Base-by-base conservation (phyloP, 331 rosid species). In the Cydonia oblonga region DNA sequence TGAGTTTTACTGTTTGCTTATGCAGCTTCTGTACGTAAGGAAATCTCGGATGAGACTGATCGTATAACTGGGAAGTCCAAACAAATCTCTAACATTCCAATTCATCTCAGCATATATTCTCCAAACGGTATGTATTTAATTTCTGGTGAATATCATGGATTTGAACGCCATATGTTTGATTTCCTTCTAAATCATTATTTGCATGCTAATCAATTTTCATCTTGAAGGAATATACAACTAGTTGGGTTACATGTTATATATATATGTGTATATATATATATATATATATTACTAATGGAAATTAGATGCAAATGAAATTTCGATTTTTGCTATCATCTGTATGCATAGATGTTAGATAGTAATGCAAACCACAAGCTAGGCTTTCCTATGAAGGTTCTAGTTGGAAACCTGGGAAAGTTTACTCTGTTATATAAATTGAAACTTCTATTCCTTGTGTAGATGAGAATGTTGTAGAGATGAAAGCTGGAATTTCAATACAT, bases 41-140 rank as follows among this genome's bases (percentile, higher is more conserved):
- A 95, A 83, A 95, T 95, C 64, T 69, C 84, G 19, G 99, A 95
- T 71, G 99, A 95, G 84, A 95, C 97, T 35, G 99, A 95, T 82
- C 96, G 97, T 57, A 88, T 95, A 67, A 95, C 99, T 71, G 99
- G 99, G 83, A 87, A 84, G 89, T 13, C 93, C 68, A 95, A 95
- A 78, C 96, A 88, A 65, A 95, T 95, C 75, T 95, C 99, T n/a
- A 89, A 95, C 42, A 22, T 88, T 80, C 99, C 99, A 64, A 95
- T 95, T 84, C 99, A 95, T 6, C 93, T 95, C 76, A 95, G 99
- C 90, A 95, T 95, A 71, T 91, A 91, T 84, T 95, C 99, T 78
- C 97, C 99, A 72, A 80, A 89, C 82, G 99, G 99, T 95, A 74
- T 79, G 89, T 84, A 73, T 60, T 66, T n/a, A 25, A 25, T 74